These are phyloP conservation scores for Avena insularis DNA, from an alignment of 176 grass and related monocot species.

Conservation along the genomic window DNA sequence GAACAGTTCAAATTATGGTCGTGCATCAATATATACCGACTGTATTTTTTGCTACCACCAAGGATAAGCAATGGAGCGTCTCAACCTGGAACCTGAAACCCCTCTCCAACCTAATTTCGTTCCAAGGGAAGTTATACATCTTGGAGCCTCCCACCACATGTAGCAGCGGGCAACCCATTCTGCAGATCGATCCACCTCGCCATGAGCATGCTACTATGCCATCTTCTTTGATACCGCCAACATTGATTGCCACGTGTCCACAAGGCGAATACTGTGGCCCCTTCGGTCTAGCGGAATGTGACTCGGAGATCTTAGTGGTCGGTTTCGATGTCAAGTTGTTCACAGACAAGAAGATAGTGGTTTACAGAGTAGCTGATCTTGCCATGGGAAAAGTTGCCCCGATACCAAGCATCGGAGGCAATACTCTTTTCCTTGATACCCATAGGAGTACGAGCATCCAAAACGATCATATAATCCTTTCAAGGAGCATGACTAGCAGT, in stretches of 20 bases:
- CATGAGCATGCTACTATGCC: not conserved
- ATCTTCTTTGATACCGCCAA: not conserved
- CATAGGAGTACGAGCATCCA: not conserved
- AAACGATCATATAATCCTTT: not conserved
- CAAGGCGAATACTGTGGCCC: not conserved
- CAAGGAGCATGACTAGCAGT: not conserved
- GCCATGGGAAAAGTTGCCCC: not conserved
- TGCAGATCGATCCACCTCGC: not conserved
- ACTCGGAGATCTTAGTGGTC: not conserved
- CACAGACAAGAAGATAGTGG: not conserved
- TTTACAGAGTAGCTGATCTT: not conserved
- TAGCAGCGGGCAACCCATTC: not conserved
- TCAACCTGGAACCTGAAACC: not conserved
- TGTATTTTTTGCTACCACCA: not conserved
- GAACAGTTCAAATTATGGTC: not conserved
- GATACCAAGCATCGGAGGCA: not conserved
- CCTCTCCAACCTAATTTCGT: not conserved
- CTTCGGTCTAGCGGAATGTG: not conserved
- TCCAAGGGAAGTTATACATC: not conserved
- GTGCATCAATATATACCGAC: accelerated
- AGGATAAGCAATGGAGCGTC: not conserved
- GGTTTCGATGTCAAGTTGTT: not conserved
- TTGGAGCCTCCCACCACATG: not conserved
- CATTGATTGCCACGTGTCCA: not conserved
- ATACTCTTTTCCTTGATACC: not conserved